Percentiles rank a stretch among this genome's conserved stretches.
These are phyloP conservation scores for Aspergillus asperescens DNA, from an alignment of 495 filamentous ascomycete species.

Conservation along the genomic window DNA sequence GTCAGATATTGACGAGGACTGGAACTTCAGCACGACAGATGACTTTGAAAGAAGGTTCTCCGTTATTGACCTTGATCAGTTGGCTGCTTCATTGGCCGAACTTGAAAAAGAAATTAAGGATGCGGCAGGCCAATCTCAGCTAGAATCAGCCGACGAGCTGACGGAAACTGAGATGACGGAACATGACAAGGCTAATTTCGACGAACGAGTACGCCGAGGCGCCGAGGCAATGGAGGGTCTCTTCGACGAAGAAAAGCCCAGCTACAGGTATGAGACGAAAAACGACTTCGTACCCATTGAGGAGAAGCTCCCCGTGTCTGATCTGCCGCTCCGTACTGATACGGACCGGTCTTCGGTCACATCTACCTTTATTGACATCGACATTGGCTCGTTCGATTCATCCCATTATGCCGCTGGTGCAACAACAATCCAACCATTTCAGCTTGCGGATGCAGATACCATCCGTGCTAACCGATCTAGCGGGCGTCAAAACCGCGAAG, in stretches of 20 bases:
- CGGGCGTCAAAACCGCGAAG: constrained; percentile 33
- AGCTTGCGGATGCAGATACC: constrained; percentile 46
- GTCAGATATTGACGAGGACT: constrained; percentile 57
- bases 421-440: constrained; percentile 40
- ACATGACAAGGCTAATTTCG: constrained; percentile 42
- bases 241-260: constrained; percentile 44
- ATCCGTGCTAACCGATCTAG: constrained; percentile 47
- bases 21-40: constrained; percentile 89
- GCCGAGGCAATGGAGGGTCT: constrained; percentile 44
- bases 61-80: constrained; percentile 42
- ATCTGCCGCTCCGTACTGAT: constrained; percentile 46
- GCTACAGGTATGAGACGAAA: constrained; percentile 46
- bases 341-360: constrained; percentile 47
- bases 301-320: constrained; percentile 31
- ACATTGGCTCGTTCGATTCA: constrained; percentile 45
- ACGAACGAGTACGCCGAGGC: constrained; percentile 46
- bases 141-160: constrained; percentile 23
- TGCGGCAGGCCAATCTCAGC: constrained; percentile 20
- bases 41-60: constrained; percentile 65
- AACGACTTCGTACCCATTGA: constrained; percentile 43
- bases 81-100: constrained; percentile 40
- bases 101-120: constrained; percentile 33
- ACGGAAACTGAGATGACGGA: constrained; percentile 28
- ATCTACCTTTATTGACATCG: constrained; percentile 45
- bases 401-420: constrained; percentile 45